A percentile compares a stretch with the other conserved stretches of the same genome.
phyloP scores from a whole-genome alignment of 768 basidiomycete species.

The Boletus rufocinnamomeus region DNA sequence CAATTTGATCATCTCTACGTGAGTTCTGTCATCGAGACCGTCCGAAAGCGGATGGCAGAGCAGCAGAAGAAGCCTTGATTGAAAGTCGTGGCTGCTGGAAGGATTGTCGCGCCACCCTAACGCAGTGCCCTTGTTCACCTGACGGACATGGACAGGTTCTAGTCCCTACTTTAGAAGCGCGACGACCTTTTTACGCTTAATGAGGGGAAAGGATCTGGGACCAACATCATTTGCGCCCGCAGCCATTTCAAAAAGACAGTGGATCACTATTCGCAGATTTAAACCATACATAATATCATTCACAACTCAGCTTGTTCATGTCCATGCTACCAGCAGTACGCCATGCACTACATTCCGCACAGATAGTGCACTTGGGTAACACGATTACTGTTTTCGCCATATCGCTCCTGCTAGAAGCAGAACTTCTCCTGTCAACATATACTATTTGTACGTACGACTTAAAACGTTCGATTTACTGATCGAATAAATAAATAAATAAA shows the following conservation, averaged over 20 bases:
- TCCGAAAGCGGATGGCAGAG: constrained; percentile 36
- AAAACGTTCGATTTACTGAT: constrained; percentile 1
- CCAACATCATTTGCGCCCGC: constrained; percentile 4
- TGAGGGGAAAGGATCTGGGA: constrained; percentile 4
- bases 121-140: constrained; percentile 5
- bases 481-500: constrained; percentile 5
- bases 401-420: constrained; percentile 5
- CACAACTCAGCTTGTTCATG: constrained; percentile 8
- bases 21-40: constrained; percentile 33
- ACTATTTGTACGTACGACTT: constrained; percentile 9
- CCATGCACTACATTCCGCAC: not conserved
- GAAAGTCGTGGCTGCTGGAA: constrained; percentile 12
- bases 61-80: constrained; percentile 32
- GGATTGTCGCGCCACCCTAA: constrained; percentile 9
- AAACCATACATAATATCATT: constrained; percentile 10
- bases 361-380: not conserved
- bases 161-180: constrained; percentile 20
- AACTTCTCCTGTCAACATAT: not conserved
- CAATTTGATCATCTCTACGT: constrained; percentile 38
- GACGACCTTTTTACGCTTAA: constrained; percentile 5
- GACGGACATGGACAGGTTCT: constrained; percentile 7
- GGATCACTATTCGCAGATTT: constrained; percentile 13
- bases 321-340: constrained; percentile 3
- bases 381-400: constrained; percentile 7
- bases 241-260: constrained; percentile 6